phyloP scores from a whole-genome alignment of 139 green algal genomes.

The Auxenochlorella pyrenoidosa region DNA sequence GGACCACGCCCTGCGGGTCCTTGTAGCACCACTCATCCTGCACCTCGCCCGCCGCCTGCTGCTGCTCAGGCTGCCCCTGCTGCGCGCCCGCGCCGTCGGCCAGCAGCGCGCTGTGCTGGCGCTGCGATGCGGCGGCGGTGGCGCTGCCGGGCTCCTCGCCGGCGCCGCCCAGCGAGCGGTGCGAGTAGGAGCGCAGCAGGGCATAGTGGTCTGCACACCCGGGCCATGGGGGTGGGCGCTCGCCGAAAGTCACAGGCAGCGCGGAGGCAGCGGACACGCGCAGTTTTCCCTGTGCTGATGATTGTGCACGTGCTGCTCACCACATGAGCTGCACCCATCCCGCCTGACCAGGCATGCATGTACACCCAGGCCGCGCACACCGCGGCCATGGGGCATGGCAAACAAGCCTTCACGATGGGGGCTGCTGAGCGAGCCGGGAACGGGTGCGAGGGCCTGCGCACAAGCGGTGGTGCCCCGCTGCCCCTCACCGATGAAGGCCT shows the following conservation, averaged over 20 bases:
- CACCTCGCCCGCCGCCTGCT: background rate
- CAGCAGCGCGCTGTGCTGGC: constrained; percentile 20
- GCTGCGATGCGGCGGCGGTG: background rate
- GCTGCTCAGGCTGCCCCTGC: background rate
- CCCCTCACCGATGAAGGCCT: background rate
- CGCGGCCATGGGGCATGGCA: too few species aligned
- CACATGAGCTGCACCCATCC: too few species aligned
- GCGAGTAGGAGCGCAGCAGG: constrained; percentile 15
- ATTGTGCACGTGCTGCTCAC: too few species aligned
- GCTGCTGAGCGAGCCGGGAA: too few species aligned
- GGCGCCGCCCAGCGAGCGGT: background rate
- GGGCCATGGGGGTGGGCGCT: background rate
- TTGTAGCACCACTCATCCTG: constrained; percentile 75
- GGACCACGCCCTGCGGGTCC: constrained; percentile 73
- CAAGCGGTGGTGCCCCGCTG: too few species aligned
- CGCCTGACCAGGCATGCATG: too few species aligned
- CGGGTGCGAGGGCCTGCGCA: too few species aligned
- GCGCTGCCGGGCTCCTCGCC: background rate
- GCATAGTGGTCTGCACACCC: constrained; percentile 20
- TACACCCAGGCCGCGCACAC: too few species aligned
- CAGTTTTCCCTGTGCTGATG: too few species aligned
- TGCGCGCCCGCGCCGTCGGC: background rate
- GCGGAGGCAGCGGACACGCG: too few species aligned
- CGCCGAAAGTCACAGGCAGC: too few species aligned
- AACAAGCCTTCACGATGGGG: too few species aligned